Evolutionary conservation across 2,329 filamentous ascomycete species (phyloP), one percentile per base, ranked within the genome.

Genomic region (Ascochyta koolunga): DNA sequence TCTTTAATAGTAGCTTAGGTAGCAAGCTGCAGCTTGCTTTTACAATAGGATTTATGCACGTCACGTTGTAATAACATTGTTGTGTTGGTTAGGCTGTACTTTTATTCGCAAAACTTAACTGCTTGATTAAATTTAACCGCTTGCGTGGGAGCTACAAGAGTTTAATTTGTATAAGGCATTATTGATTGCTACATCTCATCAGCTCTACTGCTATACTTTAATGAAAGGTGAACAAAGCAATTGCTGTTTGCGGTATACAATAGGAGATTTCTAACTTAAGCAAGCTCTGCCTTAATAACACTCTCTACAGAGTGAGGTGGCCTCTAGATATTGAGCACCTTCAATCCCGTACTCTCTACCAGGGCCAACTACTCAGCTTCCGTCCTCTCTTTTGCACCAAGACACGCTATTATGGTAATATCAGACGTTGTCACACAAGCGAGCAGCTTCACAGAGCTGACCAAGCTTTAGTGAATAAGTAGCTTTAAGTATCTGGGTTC

Each of bases 391-490:
- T 60, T 63, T 0, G 71, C 65, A 9, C 60, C 76, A 13, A 77
- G 58, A 1, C 59, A 54, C 1, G 69, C 35, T 68, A 77, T 74
- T 74, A 80, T 78, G 3, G 59, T 68, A 13, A 80, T 33, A 56
- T 80, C 78, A 44, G 50, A 54, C 50, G 50, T 54, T 31, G 50
- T 54, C 10, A 74, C 50, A 19, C 65, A 61, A 3, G 73, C 61
- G 1, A 73, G 66, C 43, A 70, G 59, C 64, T 67, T 75, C 27
- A 70, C 63, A 5, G 68, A 73, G 13, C 69, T 69, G 3, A 47
- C 56, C 35, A 78, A 64, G 27, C 76, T 56, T 21, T 81, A 79
- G 49, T 78, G 74, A 44, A 81, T 76, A 22, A 81, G 56, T 25
- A 81, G 68, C 21, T 65, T 62, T 1, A 76, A 78, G 9, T 73